These are phyloP conservation scores for Venustampulla echinocandica DNA, from an alignment of 495 filamentous ascomycete genomes.

Conservation along the genomic window DNA sequence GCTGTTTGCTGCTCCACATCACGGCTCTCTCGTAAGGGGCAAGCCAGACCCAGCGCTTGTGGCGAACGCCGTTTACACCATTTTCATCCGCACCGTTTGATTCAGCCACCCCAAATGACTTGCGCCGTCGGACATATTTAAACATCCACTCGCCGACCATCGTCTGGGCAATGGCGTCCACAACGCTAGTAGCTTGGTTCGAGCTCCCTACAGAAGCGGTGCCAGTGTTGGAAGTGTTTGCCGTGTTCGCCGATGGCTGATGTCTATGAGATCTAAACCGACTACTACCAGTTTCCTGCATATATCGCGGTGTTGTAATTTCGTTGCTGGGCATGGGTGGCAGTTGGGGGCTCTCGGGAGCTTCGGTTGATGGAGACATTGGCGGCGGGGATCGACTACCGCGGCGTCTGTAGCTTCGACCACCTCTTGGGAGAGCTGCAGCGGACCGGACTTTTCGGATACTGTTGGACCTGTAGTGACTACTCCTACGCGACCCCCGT, in stretches of 20 bases:
- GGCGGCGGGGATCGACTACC: slow-evolving; percentile 57
- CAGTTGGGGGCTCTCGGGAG: slow-evolving; percentile 59
- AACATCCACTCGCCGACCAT: slow-evolving; percentile 99
- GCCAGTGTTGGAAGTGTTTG: slow-evolving; percentile 20
- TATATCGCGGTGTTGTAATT: slow-evolving; percentile 49
- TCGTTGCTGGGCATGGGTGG: slow-evolving; percentile 69
- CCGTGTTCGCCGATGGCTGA: slow-evolving; percentile 43
- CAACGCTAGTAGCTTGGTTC: slow-evolving; percentile 67
- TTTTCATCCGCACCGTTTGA: slow-evolving; percentile 44
- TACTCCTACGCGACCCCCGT: slow-evolving; percentile 30
- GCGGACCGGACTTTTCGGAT: slow-evolving; percentile 82
- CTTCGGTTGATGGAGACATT: slow-evolving; percentile 54
- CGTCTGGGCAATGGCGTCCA: slow-evolving; percentile 96
- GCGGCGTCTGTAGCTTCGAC: slow-evolving; percentile 35
- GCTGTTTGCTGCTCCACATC: slow-evolving; percentile 98
- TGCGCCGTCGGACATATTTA: slow-evolving; percentile 90
- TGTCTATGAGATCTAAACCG: slow-evolving; percentile 37
- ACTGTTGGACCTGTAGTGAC: slow-evolving; percentile 40
- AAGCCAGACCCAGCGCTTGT: slow-evolving; percentile 98
- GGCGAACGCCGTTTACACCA: slow-evolving; percentile 54
- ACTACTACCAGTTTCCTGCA: slow-evolving; percentile 27
- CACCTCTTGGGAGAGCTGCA: slow-evolving; percentile 52
- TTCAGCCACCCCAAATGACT: slow-evolving; percentile 81
- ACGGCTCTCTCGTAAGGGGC: slow-evolving; percentile 92
- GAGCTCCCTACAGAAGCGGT: slow-evolving; percentile 48